phyloP scores from a whole-genome alignment of 805 yeast species.

The Zygosaccharomyces kombuchaensis region DNA sequence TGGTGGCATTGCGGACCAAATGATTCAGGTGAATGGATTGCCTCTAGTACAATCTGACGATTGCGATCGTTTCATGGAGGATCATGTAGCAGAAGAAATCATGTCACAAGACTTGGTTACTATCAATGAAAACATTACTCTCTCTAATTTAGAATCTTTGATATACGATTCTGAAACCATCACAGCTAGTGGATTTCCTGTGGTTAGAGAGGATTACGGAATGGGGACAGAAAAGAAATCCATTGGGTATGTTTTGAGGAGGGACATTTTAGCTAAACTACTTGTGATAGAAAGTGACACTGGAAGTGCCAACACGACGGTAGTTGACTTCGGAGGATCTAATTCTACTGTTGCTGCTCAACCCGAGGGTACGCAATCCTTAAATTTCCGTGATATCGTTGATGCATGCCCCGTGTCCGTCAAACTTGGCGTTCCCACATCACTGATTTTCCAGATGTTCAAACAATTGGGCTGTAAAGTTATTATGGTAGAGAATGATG shows the following conservation, averaged over 20 bases:
- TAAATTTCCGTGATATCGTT: conserved; percentile 28
- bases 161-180: conserved; percentile 31
- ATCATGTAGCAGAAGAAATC: conserved; percentile 47
- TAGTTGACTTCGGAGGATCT: conserved; percentile 8
- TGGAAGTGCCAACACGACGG: conserved; percentile 16
- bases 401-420: conserved; percentile 62
- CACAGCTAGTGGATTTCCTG: conserved; percentile 48
- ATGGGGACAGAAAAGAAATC: conserved; percentile 39
- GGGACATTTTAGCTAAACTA: conserved; percentile 23
- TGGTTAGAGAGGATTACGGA: conserved; percentile 39
- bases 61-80: conserved; percentile 47
- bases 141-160: conserved; percentile 26
- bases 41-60: conserved; percentile 73
- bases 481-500: conserved; percentile 60
- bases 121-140: conserved; percentile 23
- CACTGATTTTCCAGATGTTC: conserved; percentile 62
- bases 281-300: conserved; percentile 15
- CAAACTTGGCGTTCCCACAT: conserved; percentile 49
- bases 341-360: conserved; percentile 2
- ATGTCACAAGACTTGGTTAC: conserved; percentile 47
- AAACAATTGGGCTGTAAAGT: conserved; percentile 75
- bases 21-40: conserved; percentile 82
- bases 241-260: conserved; percentile 34
- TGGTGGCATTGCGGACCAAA: conserved; percentile 93
- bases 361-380: conserved; percentile 12